A percentile compares a stretch with the other conserved stretches of the same genome.
Conservation (phyloP, 192 early-diverging fungal species). For the Umbelopsis vinacea region DNA sequence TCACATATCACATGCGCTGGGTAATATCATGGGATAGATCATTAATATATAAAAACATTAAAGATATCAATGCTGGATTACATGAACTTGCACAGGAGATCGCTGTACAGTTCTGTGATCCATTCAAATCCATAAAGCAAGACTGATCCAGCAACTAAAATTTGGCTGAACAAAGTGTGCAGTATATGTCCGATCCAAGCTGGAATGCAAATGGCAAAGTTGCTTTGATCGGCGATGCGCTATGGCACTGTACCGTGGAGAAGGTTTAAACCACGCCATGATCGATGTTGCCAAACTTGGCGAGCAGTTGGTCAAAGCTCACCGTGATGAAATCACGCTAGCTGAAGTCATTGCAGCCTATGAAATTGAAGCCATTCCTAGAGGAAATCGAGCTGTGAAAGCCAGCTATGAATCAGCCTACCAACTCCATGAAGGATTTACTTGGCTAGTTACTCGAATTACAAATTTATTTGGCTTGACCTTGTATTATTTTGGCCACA, state of each 20-base stretch:
- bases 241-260: conserved; percentile 25
- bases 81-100: neutral
- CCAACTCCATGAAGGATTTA: neutral
- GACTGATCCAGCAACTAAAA: neutral
- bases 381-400: conserved; percentile 13
- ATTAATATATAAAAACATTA: neutral
- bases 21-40: neutral
- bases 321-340: conserved; percentile 12
- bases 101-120: neutral
- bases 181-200: conserved; percentile 1
- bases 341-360: neutral
- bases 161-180: conserved; percentile 1
- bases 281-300: conserved; percentile 26
- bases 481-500: neutral
- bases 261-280: conserved; percentile 32
- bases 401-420: neutral
- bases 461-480: neutral
- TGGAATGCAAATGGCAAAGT: conserved; percentile 7
- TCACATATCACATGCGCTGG: neutral
- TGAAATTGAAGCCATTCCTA: conserved; percentile 1
- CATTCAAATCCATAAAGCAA: neutral
- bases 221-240: conserved; percentile 28
- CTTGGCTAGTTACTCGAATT: conserved; percentile 1
- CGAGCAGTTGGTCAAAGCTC: neutral
- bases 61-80: neutral